These are phyloP conservation scores for Arabidopsis arenosa DNA, from an alignment of 345 rosid genomes.

Conservation along the genomic window DNA sequence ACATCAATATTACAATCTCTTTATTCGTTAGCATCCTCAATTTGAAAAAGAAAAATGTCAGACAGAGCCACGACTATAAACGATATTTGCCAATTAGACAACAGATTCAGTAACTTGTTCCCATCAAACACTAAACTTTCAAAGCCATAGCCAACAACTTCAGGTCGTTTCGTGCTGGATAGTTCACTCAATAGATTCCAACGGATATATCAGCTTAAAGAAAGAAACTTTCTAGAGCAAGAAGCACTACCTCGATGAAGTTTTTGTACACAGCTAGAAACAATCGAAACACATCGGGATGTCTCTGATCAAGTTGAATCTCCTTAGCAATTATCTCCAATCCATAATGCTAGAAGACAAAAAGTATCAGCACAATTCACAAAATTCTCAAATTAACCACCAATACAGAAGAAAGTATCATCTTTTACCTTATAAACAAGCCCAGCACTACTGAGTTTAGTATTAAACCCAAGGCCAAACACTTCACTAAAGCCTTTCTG, in stretches of 20 bases:
- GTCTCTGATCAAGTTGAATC: constrained; percentile 69
- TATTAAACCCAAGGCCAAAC: constrained; percentile 80
- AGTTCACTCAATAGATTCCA: neutral
- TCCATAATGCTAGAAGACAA: constrained; percentile 65
- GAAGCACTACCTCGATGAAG: constrained; percentile 73
- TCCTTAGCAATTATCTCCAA: constrained; percentile 82
- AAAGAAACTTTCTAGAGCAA: constrained; percentile 1
- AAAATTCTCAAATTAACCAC: neutral
- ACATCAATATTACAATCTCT: neutral
- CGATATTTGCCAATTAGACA: neutral
- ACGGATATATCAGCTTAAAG: neutral
- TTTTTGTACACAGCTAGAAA: constrained; percentile 77
- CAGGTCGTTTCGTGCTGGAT: neutral
- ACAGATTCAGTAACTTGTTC: constrained; percentile 1
- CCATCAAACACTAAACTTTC: neutral
- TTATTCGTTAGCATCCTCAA: constrained; percentile 1
- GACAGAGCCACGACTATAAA: neutral
- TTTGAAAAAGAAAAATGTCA: neutral
- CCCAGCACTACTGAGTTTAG: constrained; percentile 92
- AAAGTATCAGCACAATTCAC: neutral
- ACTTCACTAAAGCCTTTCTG: constrained; percentile 80
- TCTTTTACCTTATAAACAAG: constrained; percentile 73
- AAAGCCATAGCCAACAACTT: neutral
- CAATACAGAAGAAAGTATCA: constrained; percentile 20
- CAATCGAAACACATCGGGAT: constrained; percentile 67